These are phyloP conservation scores for Mentha longifolia DNA, from an alignment of 257 asterid genomes.

Conservation along the genomic window DNA sequence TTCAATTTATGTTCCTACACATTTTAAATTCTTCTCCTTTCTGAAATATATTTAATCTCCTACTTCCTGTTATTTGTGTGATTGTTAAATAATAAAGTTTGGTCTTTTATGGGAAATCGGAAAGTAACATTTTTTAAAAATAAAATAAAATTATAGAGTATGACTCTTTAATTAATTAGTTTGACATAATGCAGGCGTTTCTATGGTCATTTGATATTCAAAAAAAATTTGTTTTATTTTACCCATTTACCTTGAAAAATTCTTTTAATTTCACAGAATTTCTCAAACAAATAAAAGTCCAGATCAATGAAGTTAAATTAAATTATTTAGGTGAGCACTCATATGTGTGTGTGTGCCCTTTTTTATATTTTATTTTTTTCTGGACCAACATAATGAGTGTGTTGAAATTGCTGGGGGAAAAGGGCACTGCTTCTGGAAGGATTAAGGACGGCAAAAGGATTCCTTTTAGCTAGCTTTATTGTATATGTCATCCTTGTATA, in stretches of 20 bases:
- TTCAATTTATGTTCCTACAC: slow-evolving; percentile 1
- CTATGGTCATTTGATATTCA: background rate
- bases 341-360: background rate
- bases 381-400: background rate
- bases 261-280: background rate
- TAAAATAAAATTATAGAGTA: no score
- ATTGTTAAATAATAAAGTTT: slow-evolving; percentile 1
- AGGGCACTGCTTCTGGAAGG: background rate
- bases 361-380: background rate
- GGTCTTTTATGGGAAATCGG: slow-evolving; percentile 13
- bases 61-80: slow-evolving; percentile 16
- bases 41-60: background rate
- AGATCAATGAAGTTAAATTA: background rate
- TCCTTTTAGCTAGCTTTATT: background rate
- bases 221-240: background rate
- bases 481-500: slow-evolving; percentile 3
- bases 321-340: slow-evolving; percentile 14
- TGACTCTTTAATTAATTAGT: background rate
- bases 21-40: background rate
- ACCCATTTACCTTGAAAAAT: background rate
- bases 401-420: slow-evolving; percentile 11
- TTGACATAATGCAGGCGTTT: background rate
- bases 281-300: background rate
- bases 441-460: background rate
- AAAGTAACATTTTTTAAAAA: background rate